Evolutionary conservation across 257 asterid species (phyloP).

Genomic region (Solanum etuberosum): DNA sequence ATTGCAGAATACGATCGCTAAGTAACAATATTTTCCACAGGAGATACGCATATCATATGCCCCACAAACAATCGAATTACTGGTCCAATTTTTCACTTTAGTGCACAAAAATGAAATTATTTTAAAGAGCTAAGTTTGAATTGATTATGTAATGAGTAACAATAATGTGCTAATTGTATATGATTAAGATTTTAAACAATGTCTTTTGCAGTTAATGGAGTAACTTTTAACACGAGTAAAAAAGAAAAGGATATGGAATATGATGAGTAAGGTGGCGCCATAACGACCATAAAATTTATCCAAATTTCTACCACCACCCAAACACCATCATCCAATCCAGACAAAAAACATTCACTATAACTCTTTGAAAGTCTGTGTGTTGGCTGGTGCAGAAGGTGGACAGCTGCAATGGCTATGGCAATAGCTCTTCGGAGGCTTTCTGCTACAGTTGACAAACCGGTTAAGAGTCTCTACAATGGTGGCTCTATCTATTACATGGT

Average conservation of each 20-base stretch:
- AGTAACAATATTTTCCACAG: background rate
- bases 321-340: conserved; percentile 7
- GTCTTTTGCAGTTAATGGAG: background rate
- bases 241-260: background rate
- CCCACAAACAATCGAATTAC: background rate
- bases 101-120: background rate
- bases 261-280: background rate
- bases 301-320: conserved; percentile 59
- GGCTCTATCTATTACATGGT: conserved; percentile 74
- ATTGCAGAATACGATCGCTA: background rate
- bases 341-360: background rate
- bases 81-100: background rate
- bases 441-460: conserved; percentile 51
- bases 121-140: background rate
- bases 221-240: background rate
- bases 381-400: background rate
- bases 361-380: background rate
- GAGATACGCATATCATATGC: background rate
- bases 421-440: conserved; percentile 74
- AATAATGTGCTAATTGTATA: background rate
- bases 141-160: background rate
- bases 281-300: conserved; percentile 26
- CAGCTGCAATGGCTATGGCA: conserved; percentile 60
- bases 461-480: conserved; percentile 40
- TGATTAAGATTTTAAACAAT: background rate